Percentiles rank a stretch among this genome's conserved stretches.
Conservation (phyloP, 2,329 filamentous ascomycete species). For the Parastagonospora nodorum region DNA sequence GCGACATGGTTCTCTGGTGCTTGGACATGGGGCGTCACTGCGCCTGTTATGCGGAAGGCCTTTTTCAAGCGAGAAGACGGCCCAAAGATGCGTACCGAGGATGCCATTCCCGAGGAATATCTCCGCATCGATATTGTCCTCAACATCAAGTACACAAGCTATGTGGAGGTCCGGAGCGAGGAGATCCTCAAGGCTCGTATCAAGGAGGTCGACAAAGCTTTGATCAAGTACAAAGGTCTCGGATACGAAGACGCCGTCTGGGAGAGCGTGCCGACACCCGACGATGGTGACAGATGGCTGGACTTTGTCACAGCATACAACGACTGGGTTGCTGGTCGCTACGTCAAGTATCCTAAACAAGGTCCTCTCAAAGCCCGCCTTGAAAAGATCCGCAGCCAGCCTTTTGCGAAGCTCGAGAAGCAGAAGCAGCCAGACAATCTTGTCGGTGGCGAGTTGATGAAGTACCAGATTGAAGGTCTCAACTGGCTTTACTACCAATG, state of each 20-base stretch:
- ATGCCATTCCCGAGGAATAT: constrained; percentile 87
- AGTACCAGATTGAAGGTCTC: constrained; percentile 88
- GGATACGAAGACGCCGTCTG: constrained; percentile 90
- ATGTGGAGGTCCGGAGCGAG: constrained; percentile 63
- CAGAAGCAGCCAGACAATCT: constrained; percentile 74
- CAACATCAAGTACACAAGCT: constrained; percentile 71
- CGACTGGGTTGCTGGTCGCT: constrained; percentile 80
- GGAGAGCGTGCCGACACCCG: constrained; percentile 74
- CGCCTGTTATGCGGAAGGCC: constrained; percentile 67
- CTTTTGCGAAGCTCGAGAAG: constrained; percentile 72
- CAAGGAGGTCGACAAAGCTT: constrained; percentile 71
- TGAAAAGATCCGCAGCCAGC: constrained; percentile 65
- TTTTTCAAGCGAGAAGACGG: constrained; percentile 74
- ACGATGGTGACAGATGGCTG: constrained; percentile 71
- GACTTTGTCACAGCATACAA: constrained; percentile 84
- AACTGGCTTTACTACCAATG: constrained; percentile 97
- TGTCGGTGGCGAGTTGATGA: constrained; percentile 82
- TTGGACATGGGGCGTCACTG: constrained; percentile 80
- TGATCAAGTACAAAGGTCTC: constrained; percentile 91
- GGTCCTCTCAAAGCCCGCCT: constrained; percentile 69
- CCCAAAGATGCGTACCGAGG: constrained; percentile 71
- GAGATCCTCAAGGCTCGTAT: constrained; percentile 74
- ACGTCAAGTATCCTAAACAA: constrained; percentile 66
- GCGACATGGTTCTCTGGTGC: constrained; percentile 86
- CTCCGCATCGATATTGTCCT: constrained; percentile 89